A percentile compares a stretch with the other conserved stretches of the same genome.
These are phyloP conservation scores for Ophiostoma novo-ulmi DNA, from an alignment of 2,329 filamentous ascomycete species.

Conservation along the genomic window DNA sequence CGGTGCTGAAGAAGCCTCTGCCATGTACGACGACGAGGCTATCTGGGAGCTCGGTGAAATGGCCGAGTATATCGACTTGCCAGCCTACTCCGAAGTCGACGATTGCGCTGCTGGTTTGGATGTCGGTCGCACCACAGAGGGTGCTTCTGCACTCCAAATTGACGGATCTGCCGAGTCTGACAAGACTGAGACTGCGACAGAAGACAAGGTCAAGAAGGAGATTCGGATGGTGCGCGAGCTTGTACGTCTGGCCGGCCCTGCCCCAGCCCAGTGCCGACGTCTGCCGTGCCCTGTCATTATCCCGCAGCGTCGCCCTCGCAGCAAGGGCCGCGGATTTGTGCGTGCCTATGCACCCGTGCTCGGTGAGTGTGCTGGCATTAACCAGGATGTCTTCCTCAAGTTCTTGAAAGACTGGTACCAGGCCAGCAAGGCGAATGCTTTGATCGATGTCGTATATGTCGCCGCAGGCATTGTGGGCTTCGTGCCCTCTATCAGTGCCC, in stretches of 20 bases:
- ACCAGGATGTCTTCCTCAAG: background rate
- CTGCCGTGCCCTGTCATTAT: background rate
- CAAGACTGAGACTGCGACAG: no score
- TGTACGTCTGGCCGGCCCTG: background rate
- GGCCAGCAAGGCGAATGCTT: background rate
- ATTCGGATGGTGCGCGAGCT: background rate
- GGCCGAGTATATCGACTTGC: slow-evolving; percentile 26
- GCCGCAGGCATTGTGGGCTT: background rate
- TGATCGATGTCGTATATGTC: background rate
- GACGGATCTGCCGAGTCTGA: background rate
- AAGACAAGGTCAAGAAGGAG: background rate
- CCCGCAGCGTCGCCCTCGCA: background rate
- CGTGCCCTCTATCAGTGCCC: slow-evolving; percentile 14
- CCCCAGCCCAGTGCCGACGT: background rate
- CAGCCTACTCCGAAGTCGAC: slow-evolving; percentile 22
- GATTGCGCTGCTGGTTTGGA: background rate
- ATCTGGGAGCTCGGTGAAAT: slow-evolving; percentile 31
- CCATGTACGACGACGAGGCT: slow-evolving; percentile 28
- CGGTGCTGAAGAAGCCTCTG: slow-evolving; percentile 8
- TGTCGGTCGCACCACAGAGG: background rate
- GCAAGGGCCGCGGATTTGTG: background rate
- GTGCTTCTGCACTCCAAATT: background rate
- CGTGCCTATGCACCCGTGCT: background rate
- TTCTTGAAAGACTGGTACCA: background rate
- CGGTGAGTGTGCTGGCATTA: background rate